Percentiles rank a stretch among this genome's conserved stretches.
These are phyloP conservation scores for Colletotrichum limetticola DNA, from an alignment of 2,329 filamentous ascomycete species.

Conservation along the genomic window DNA sequence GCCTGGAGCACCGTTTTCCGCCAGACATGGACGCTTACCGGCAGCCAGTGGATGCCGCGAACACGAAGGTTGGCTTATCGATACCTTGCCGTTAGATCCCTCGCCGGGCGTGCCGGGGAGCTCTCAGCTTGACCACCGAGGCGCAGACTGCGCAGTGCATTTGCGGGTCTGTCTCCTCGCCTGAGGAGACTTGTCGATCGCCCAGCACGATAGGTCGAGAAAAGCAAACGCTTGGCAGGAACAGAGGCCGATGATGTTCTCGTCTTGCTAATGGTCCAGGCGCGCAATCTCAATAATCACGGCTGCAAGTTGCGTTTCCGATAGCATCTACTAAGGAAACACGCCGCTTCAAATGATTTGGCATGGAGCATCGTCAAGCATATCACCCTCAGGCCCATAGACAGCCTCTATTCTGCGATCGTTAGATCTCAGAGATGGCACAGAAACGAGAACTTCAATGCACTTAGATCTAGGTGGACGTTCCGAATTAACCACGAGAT, in stretches of 20 bases:
- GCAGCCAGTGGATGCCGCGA: neutral
- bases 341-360: neutral
- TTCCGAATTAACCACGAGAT: neutral
- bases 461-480: neutral
- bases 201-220: neutral
- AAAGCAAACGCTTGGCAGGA: slow-evolving; percentile 17
- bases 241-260: neutral
- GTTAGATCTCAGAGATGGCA: neutral
- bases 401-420: neutral
- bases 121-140: slow-evolving; percentile 24
- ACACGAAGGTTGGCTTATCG: slow-evolving; percentile 23
- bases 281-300: neutral
- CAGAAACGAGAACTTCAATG: neutral
- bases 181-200: slow-evolving; percentile 9
- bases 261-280: neutral
- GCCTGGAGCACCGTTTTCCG: neutral
- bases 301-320: no score
- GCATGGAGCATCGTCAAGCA: neutral
- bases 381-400: neutral
- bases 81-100: slow-evolving; percentile 1
- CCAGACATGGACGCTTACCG: neutral
- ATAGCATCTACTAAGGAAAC: neutral
- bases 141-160: slow-evolving; percentile 23
- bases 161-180: neutral
- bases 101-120: neutral